These are phyloP conservation scores for Hylodesmum podocarpum DNA, from an alignment of 306 rosid genomes.

Conservation along the genomic window DNA sequence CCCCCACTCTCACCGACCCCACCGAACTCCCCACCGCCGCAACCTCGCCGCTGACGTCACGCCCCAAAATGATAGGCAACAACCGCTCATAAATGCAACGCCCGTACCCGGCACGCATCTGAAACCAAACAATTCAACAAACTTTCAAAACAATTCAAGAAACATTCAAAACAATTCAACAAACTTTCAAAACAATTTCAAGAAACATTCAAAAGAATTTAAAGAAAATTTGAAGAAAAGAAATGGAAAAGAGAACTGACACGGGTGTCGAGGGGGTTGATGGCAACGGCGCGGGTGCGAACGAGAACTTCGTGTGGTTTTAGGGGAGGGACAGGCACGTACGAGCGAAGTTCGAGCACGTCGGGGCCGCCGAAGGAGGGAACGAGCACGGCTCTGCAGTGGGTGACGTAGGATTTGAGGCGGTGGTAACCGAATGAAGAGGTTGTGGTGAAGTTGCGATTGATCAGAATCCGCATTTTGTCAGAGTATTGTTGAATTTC, in stretches of 20 bases:
- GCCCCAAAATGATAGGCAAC: conserved; percentile 86
- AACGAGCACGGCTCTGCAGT: conserved; percentile 70
- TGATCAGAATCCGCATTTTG: conserved; percentile 33
- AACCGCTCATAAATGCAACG: conserved; percentile 75
- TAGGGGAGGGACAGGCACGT: conserved; percentile 61
- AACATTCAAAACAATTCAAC: not conserved
- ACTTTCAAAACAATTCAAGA: not conserved
- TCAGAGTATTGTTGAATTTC: not conserved
- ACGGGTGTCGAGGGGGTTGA: conserved; percentile 84
- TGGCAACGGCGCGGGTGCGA: conserved; percentile 71
- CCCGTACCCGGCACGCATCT: conserved; percentile 96
- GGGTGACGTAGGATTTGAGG: conserved; percentile 34
- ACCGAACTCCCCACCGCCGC: conserved; percentile 76
- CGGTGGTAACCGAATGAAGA: conserved; percentile 40
- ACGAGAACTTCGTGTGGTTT: conserved; percentile 53
- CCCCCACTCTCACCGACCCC: conserved; percentile 55
- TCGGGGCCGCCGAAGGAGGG: conserved; percentile 85
- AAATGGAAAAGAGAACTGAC: conserved; percentile 41
- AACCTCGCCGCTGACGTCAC: conserved; percentile 95
- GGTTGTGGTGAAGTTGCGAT: not conserved
- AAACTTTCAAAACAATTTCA: no score
- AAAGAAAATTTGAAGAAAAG: not conserved
- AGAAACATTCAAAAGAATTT: no score
- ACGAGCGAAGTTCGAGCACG: conserved; percentile 50
- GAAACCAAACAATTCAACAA: conserved; percentile 2